These are phyloP conservation scores for Sanghuangporus sanghuang DNA, from an alignment of 1,284 basidiomycete genomes.

Conservation along the genomic window DNA sequence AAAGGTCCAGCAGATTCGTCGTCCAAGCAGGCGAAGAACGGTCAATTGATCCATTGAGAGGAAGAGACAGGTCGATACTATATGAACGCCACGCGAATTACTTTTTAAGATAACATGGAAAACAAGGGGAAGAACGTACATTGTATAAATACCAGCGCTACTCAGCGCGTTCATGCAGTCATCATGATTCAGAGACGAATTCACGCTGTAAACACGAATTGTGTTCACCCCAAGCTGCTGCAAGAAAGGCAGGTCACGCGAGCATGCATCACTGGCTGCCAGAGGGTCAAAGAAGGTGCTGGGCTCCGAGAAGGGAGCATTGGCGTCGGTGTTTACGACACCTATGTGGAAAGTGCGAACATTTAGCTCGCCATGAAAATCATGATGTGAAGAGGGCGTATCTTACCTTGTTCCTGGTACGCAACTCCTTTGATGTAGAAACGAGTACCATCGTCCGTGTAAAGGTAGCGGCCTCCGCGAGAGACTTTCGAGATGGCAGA, in stretches of 20 bases:
- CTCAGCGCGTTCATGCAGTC: slow-evolving; percentile 78
- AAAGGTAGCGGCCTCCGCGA: slow-evolving; percentile 75
- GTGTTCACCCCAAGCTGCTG: slow-evolving; percentile 67
- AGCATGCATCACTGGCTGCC: slow-evolving; percentile 61
- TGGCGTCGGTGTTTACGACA: slow-evolving; percentile 32
- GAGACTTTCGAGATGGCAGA: slow-evolving; percentile 55
- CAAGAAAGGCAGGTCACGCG: slow-evolving; percentile 76
- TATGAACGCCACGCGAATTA: not conserved
- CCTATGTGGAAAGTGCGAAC: slow-evolving; percentile 20
- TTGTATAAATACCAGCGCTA: slow-evolving; percentile 80
- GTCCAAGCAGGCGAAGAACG: slow-evolving; percentile 75
- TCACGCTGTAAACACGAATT: slow-evolving; percentile 82
- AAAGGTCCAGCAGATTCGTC: slow-evolving; percentile 76
- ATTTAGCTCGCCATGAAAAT: not conserved
- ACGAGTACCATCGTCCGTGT: slow-evolving; percentile 61
- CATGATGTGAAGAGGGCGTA: slow-evolving; percentile 19
- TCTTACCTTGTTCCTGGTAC: slow-evolving; percentile 80
- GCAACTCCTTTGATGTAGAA: slow-evolving; percentile 92
- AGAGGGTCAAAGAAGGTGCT: slow-evolving; percentile 75
- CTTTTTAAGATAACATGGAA: slow-evolving; percentile 10
- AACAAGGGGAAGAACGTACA: slow-evolving; percentile 43
- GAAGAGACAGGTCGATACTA: slow-evolving; percentile 81
- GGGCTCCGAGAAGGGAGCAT: slow-evolving; percentile 77
- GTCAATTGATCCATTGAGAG: slow-evolving; percentile 84
- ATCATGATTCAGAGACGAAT: slow-evolving; percentile 80